Evolutionary conservation across 352 stramenopile genomes (phyloP).

Genomic region (Pythium guiyangense): DNA sequence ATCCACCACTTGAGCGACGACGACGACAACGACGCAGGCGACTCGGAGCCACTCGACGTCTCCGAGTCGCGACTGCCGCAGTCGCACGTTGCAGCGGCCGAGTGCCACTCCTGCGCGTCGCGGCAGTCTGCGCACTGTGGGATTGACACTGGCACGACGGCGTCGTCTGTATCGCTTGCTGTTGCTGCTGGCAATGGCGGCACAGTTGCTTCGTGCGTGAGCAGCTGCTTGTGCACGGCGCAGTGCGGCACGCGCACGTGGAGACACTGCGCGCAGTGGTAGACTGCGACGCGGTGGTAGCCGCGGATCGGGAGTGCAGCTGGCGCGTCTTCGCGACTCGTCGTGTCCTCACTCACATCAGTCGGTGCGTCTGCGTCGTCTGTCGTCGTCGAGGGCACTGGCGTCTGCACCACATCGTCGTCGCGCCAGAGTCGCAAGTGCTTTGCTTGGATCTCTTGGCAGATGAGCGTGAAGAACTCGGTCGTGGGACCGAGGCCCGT

Average conservation of each 20-base stretch:
- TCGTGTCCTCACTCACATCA: too few relatives aligned
- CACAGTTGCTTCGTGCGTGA: constrained; percentile 51
- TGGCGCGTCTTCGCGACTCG: neutral
- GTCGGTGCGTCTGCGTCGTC: too few relatives aligned
- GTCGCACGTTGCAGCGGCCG: constrained; percentile 21
- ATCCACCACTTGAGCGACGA: constrained; percentile 62
- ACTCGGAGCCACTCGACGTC: neutral
- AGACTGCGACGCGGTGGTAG: constrained; percentile 68
- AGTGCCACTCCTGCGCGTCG: constrained; percentile 41
- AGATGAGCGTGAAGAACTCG: constrained; percentile 76
- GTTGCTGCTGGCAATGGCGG: neutral
- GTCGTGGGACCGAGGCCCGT: constrained; percentile 70
- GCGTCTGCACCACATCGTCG: constrained; percentile 21
- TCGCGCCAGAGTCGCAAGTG: constrained; percentile 56
- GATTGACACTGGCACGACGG: constrained; percentile 18
- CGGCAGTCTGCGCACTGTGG: constrained; percentile 55
- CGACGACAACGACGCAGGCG: too few relatives aligned
- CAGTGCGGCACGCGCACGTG: constrained; percentile 46
- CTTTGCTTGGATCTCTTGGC: constrained; percentile 60
- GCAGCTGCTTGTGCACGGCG: constrained; percentile 33
- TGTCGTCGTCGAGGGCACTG: constrained; percentile 9
- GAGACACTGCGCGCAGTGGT: constrained; percentile 49
- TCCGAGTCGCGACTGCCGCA: constrained; percentile 9
- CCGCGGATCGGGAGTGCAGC: constrained; percentile 45
- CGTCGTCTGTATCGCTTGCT: constrained; percentile 2